Base-by-base conservation (phyloP, 2,329 filamentous ascomycete species). In the Daldinia sp. region DNA sequence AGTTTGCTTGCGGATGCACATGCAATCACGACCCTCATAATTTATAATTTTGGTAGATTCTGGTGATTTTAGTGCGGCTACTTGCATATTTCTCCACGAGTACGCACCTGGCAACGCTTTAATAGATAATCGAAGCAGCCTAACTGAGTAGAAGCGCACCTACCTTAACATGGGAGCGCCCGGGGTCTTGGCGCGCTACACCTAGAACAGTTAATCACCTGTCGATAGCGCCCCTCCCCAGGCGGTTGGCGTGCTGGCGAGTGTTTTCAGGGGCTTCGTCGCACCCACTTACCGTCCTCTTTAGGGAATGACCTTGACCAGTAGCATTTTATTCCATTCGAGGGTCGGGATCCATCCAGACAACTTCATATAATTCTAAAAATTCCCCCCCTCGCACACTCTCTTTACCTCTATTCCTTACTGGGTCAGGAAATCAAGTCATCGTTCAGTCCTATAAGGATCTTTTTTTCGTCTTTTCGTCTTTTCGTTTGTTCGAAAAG, bases 201-300 rank as follows among this genome's bases (percentile, higher is more conserved):
- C 62, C 21, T 6, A 35, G 51, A 27, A 37, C 1, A 15, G 65
- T 23, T 66, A 68, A 61, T 68, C 59, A 8, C 3, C 15, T 37
- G 34, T 17, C 19, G 57, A 63, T 63, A 68, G 65, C 57, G 52
- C 59, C 37, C 47, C 55, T 60, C 62, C 59, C 50, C 35, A 53
- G 56, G 58, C 52, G 55, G 47, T 64, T 60, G 55, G 39, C 47
- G 17, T 60, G 51, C 47, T 64, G 25, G 58, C 51, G 30, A 59
- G 62, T 63, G 65, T 65, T 68, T 68, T 68, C 62, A 68, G 65
- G 65, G 65, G 65, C 59, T 68, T 63, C 37, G 57, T 66, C 49
- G 59, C 63, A 66, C 57, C 64, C 65, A 68, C 65, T 64, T 59
- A 57, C 59, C 56, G 60, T 61, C 62, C 63, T 63, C 37, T 63